phyloP scores from a whole-genome alignment of 192 early-diverging fungal species.

The Coemansia sp. region DNA sequence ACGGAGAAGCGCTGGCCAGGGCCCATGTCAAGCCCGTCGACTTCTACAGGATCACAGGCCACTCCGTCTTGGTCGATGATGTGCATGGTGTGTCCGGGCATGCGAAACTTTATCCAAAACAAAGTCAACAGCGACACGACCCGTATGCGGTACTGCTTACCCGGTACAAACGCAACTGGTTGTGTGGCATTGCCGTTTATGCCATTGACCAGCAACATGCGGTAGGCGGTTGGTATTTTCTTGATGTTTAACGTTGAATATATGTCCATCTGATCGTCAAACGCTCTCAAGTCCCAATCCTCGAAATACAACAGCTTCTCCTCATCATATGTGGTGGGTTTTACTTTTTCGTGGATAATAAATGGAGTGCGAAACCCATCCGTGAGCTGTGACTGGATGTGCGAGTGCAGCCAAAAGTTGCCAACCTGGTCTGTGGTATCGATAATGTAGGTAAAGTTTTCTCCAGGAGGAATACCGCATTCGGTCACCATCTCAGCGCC shows the following conservation, averaged over 20 bases:
- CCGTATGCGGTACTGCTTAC: constrained; percentile 76
- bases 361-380: constrained; percentile 73
- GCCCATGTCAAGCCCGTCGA: constrained; percentile 59
- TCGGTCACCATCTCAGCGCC: constrained; percentile 65
- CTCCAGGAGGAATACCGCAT: constrained; percentile 67
- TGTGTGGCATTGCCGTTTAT: constrained; percentile 43
- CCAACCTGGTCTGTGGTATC: constrained; percentile 53
- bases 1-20: constrained; percentile 80
- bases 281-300: constrained; percentile 59
- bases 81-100: constrained; percentile 75
- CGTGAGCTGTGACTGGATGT: constrained; percentile 66
- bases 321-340: constrained; percentile 57
- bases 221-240: background rate
- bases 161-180: constrained; percentile 59
- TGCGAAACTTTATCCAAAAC: constrained; percentile 65
- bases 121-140: constrained; percentile 70
- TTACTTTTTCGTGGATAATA: constrained; percentile 56
- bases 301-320: constrained; percentile 60
- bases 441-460: constrained; percentile 64
- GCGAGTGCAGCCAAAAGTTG: constrained; percentile 79
- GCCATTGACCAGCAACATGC: constrained; percentile 33
- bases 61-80: constrained; percentile 81
- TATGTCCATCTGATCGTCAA: constrained; percentile 7
- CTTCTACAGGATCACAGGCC: constrained; percentile 56
- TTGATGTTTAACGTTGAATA: too few species aligned